phyloP scores from a whole-genome alignment of 768 basidiomycete species.

The Panus rudis region DNA sequence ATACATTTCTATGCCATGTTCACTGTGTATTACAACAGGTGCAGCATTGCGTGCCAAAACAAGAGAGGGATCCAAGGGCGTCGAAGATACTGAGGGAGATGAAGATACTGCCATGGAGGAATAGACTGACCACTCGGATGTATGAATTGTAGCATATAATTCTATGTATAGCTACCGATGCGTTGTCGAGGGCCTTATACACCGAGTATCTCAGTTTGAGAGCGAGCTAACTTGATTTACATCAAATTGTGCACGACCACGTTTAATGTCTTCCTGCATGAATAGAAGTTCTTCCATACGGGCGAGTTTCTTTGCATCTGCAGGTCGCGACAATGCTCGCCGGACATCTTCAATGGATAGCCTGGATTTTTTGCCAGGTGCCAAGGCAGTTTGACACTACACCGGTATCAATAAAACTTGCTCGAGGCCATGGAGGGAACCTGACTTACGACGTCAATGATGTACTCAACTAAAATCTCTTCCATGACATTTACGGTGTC shows the following conservation, averaged over 20 bases:
- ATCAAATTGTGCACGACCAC: constrained; percentile 75
- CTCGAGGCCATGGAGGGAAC: constrained; percentile 1
- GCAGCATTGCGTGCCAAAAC: constrained; percentile 17
- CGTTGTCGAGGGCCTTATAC: no score
- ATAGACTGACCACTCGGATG: no score
- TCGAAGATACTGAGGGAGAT: constrained; percentile 17
- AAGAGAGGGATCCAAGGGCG: constrained; percentile 17
- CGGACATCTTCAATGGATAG: constrained; percentile 82
- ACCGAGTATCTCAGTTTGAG: no score
- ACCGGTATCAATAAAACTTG: background rate
- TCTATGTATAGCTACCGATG: no score
- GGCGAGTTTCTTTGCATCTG: constrained; percentile 89
- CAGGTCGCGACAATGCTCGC: constrained; percentile 69
- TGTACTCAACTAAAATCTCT: constrained; percentile 86
- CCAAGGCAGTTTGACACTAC: constrained; percentile 71
- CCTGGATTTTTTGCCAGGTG: constrained; percentile 62
- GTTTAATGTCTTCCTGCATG: constrained; percentile 92
- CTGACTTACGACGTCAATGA: constrained; percentile 75
- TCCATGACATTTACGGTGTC: constrained; percentile 92
- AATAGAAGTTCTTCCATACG: constrained; percentile 88
- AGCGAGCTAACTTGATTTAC: no score
- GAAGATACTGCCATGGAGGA: constrained; percentile 63
- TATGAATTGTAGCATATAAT: no score
- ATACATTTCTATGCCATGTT: constrained; percentile 13
- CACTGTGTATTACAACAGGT: constrained; percentile 13